phyloP scores from a whole-genome alignment of 129 eudicot species.

The Flaveria robusta region DNA sequence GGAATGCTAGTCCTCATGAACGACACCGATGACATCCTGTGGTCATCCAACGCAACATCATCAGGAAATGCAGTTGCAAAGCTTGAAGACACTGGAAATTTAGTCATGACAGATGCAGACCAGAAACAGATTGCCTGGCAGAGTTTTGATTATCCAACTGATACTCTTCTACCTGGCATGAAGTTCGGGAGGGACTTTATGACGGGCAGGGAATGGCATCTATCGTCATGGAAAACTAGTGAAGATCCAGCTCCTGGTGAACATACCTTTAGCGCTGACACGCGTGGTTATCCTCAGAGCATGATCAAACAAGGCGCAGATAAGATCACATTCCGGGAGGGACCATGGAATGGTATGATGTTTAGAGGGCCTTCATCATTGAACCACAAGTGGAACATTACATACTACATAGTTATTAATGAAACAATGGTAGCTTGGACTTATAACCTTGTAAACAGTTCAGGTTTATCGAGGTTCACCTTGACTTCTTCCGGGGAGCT shows the following conservation, averaged over 20 bases:
- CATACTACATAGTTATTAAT: slow-evolving; percentile 8
- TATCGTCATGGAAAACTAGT: slow-evolving; percentile 26
- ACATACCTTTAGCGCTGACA: slow-evolving; percentile 11
- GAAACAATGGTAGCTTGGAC: slow-evolving; percentile 23
- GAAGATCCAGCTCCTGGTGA: slow-evolving; percentile 32
- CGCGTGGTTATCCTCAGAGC: slow-evolving; percentile 26
- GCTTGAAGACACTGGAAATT: slow-evolving; percentile 31
- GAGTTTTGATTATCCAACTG: slow-evolving; percentile 37
- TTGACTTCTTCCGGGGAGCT: slow-evolving; percentile 39
- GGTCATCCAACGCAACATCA: slow-evolving; percentile 36
- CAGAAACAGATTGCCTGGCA: slow-evolving; percentile 18
- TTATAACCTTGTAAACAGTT: slow-evolving; percentile 26
- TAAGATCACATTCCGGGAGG: slow-evolving; percentile 14
- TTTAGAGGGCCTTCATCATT: slow-evolving; percentile 24
- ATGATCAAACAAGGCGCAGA: slow-evolving; percentile 6
- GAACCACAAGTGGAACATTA: not conserved
- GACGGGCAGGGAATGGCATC: slow-evolving; percentile 15
- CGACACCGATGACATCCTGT: not conserved
- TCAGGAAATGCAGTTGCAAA: slow-evolving; percentile 17
- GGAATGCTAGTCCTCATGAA: slow-evolving; percentile 38
- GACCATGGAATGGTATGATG: slow-evolving; percentile 31
- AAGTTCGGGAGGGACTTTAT: slow-evolving; percentile 24
- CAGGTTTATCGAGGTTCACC: slow-evolving; percentile 22
- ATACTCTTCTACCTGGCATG: slow-evolving; percentile 31
- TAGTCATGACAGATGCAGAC: slow-evolving; percentile 2